A percentile compares a stretch with the other conserved stretches of the same genome.
Conservation (phyloP, 495 filamentous ascomycete species). For the Penicillium paradoxum region DNA sequence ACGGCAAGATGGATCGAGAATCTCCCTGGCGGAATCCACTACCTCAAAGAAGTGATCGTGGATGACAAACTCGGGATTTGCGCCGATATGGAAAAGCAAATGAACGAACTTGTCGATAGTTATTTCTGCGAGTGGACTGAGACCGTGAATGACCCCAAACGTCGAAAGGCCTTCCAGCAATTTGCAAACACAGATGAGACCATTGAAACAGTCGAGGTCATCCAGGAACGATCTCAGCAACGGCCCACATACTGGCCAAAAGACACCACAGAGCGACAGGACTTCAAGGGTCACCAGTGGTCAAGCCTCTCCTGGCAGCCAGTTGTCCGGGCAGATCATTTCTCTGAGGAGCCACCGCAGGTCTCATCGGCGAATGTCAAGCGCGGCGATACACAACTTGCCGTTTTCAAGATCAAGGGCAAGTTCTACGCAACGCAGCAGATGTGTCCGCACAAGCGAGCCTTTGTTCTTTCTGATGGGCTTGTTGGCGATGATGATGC, state of each 20-base stretch:
- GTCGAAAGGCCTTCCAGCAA: conserved; percentile 71
- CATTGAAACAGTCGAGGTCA: conserved; percentile 64
- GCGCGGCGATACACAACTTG: conserved; percentile 86
- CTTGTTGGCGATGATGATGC: conserved; percentile 71
- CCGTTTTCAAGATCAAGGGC: conserved; percentile 82
- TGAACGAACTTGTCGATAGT: conserved; percentile 80
- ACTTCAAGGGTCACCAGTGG: conserved; percentile 77
- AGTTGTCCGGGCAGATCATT: conserved; percentile 67
- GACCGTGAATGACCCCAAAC: conserved; percentile 64
- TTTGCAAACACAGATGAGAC: conserved; percentile 82
- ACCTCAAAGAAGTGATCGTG: conserved; percentile 78
- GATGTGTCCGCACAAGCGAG: conserved; percentile 96
- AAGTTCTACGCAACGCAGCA: conserved; percentile 89
- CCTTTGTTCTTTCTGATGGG: conserved; percentile 85
- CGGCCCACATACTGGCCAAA: conserved; percentile 83
- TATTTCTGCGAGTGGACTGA: conserved; percentile 97
- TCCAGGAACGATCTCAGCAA: conserved; percentile 68
- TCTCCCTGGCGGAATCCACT: conserved; percentile 80
- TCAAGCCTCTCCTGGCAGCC: conserved; percentile 76
- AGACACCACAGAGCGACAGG: conserved; percentile 53
- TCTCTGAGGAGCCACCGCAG: conserved; percentile 63
- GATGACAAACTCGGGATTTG: conserved; percentile 88
- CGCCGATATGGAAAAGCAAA: conserved; percentile 81
- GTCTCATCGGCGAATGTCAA: conserved; percentile 69
- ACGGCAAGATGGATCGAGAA: conserved; percentile 91